Base-by-base conservation (phyloP, 2,329 filamentous ascomycete species). In the Pseudogymnoascus pannorum region DNA sequence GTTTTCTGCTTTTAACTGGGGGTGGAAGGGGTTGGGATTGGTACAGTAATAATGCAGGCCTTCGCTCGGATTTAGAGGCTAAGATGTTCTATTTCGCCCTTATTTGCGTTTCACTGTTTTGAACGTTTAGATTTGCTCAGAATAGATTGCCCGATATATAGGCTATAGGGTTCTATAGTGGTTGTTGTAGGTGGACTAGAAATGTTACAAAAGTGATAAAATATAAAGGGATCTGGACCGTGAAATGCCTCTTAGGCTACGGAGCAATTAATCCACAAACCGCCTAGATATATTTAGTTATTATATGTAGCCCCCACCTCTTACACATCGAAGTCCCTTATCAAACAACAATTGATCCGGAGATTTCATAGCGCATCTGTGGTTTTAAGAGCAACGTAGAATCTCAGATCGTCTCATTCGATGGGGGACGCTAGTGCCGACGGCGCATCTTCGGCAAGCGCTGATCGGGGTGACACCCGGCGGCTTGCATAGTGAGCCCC, bases 381-480 rank as follows among this genome's bases (percentile, higher is more conserved):
- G 11, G 12, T 20, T 20, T 24, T 11, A 44, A 14, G 20, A 31
- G 18, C 9, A 22, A 14, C 11, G 22, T 12, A 22, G 18, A 22
- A 22, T 12, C 18, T 11, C 9, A 4, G 9, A 42, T 22, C 18
- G 12, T 42, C 18, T 6, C 18, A 44, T 48, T 48, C 12, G n/a
- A 31, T 3, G n/a, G 9, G 9, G 9, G 48, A 54, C 48, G 26
- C 48, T 31, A 54, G 24, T 16, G 48, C n/a, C 24, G n/a, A 4
- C 48, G 48, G 48, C 24, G 48, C 48, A 54, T 54, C 48, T 54
- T 54, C 48, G 48, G 48, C 26, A 54, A 54, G 48, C 48, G 48
- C 26, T 16, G 48, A 54, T 54, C 48, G 26, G 26, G 16, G 48
- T 54, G 48, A 18, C 48, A 54, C 48, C 48, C 48, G 48, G 48